Percentiles rank a stretch among this genome's conserved stretches.
phyloP scores from a whole-genome alignment of 305 asterid genomes.

The Coffea humblotiana region DNA sequence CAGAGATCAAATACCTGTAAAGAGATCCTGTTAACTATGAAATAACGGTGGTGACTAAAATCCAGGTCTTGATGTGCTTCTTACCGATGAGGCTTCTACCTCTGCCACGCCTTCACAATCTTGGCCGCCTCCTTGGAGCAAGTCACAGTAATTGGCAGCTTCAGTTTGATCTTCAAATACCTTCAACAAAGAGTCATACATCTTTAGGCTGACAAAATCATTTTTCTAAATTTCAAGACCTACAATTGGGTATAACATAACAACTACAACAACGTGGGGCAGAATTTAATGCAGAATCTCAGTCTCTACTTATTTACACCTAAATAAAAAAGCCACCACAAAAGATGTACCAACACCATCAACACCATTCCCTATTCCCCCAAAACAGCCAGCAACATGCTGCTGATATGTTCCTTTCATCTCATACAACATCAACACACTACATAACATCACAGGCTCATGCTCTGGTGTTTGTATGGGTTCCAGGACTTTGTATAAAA shows the following conservation, averaged over 20 bases:
- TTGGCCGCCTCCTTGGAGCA: slow-evolving; percentile 95
- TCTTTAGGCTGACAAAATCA: background rate
- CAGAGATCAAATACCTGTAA: slow-evolving; percentile 89
- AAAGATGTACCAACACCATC: background rate
- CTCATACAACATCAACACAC: background rate
- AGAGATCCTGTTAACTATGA: slow-evolving; percentile 3
- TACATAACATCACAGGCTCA: background rate
- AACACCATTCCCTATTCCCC: background rate
- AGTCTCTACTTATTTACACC: background rate
- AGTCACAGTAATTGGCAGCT: slow-evolving; percentile 70
- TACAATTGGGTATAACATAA: background rate
- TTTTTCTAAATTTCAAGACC: background rate
- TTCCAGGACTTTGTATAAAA: background rate
- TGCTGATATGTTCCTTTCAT: background rate
- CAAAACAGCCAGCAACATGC: background rate
- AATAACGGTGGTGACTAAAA: slow-evolving; percentile 5
- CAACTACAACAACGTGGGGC: background rate
- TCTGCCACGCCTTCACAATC: slow-evolving; percentile 87
- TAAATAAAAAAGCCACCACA: background rate
- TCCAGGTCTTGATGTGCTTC: slow-evolving; percentile 16
- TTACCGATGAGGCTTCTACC: slow-evolving; percentile 90
- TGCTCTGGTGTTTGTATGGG: background rate
- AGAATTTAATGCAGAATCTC: background rate
- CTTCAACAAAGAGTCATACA: slow-evolving; percentile 26
- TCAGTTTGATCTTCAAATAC: slow-evolving; percentile 91